Base-by-base conservation (phyloP, 176 grass and related monocot species). In the Oryza meyeriana region DNA sequence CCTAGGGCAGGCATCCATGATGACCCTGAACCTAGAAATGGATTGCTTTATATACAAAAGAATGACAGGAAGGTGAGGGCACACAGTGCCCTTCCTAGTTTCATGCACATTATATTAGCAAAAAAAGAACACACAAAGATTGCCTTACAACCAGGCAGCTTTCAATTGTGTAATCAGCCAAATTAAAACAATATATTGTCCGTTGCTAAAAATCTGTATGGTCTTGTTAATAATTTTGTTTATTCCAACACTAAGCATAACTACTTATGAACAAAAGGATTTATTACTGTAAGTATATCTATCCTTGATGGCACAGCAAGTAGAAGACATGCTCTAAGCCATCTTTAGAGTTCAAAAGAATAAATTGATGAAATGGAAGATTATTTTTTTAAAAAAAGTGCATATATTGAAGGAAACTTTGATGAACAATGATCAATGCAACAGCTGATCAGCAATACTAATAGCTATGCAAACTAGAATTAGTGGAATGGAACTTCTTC, bases 321-420 rank as follows among this genome's bases (percentile, higher is more conserved):
- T 28, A 48, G 42, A 73, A 28, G 44, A 31, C 45, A n/a, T 50
- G 27, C 26, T 28, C 27, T 73, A 73, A 32, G 35, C 35, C 44
- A 31, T 50, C 9, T 6, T 72, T 27, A 27, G 22, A 47, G 41
- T 31, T 72, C 40, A 20, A 73, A 73, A 50, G 42, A 27, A 73
- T 73, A 50, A 48, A 18, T 9, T 50, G 4, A 32, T 30, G 8
- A 5, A 11, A 16, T 31, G 42, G 27, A 32, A 73, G 5, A 30
- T 42, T 69, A 44, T 72, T 50, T 30, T 30, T 30, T 11, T 9
- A 25, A 16, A 29, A 20, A 79, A 14, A 32, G 8, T 55, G 4
- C 20, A 36, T 36, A 36, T 68, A 68, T 67, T 79, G 42, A 67
- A 79, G 31, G 42, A 67, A 79, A n/a, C 31, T 68, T 12, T 69